A percentile compares a stretch with the other conserved stretches of the same genome.
Evolutionary conservation across 371 early-diverging fungal species (phyloP).

Genomic region (Cokeromyces recurvatus): DNA sequence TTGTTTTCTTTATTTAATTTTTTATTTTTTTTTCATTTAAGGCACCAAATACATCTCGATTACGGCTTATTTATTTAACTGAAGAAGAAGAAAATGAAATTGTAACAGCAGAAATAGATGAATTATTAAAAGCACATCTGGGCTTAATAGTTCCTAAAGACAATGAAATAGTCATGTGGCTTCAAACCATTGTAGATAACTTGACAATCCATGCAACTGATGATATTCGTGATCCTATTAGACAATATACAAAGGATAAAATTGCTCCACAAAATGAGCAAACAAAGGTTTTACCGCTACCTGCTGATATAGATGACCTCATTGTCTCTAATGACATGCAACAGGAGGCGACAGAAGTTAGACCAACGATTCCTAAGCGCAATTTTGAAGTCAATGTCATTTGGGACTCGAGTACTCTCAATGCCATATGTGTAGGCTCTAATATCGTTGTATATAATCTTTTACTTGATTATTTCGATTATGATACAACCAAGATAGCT

Average conservation of each 20-base stretch:
- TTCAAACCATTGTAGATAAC: constrained; percentile 39
- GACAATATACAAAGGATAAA: constrained; percentile 13
- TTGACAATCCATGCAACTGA: constrained; percentile 31
- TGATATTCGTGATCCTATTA: constrained; percentile 41
- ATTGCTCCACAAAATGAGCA: not conserved
- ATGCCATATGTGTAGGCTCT: constrained; percentile 44
- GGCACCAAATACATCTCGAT: constrained; percentile 57
- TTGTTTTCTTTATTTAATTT: too few species aligned
- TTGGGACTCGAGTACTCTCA: constrained; percentile 33
- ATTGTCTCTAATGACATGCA: not conserved
- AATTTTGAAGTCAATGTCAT: constrained; percentile 31
- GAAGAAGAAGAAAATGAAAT: constrained; percentile 50
- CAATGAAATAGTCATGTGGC: constrained; percentile 29
- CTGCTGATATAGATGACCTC: not conserved
- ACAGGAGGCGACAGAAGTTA: constrained; percentile 1
- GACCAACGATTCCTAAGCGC: constrained; percentile 7
- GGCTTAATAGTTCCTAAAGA: constrained; percentile 33
- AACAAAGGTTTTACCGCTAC: not conserved
- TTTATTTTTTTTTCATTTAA: not conserved
- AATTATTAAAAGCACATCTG: constrained; percentile 23
- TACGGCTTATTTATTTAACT: constrained; percentile 48
- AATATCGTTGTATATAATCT: constrained; percentile 41
- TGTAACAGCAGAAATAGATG: constrained; percentile 25
- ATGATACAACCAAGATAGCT: constrained; percentile 49
- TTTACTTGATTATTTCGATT: constrained; percentile 44